Conservation (phyloP, 208 protist species). For the Kentomonas sorsogonicus region DNA sequence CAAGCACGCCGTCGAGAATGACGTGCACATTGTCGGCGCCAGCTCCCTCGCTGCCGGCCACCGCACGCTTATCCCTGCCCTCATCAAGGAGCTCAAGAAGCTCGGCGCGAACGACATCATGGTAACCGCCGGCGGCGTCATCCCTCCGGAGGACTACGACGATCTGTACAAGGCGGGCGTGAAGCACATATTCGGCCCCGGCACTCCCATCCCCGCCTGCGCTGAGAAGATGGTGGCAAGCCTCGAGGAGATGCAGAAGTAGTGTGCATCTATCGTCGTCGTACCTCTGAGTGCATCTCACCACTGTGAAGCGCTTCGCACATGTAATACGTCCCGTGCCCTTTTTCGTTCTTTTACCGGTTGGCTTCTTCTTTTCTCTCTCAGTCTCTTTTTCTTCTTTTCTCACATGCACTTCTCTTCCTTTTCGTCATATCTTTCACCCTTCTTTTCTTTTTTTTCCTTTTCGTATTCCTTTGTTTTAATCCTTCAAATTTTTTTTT, state of each 20-base stretch:
- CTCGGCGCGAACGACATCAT: conserved; percentile 60
- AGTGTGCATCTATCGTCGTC: conserved; percentile 4
- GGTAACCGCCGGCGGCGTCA: conserved; percentile 79
- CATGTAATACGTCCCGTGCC: conserved; percentile 1
- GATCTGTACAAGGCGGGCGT: conserved; percentile 90
- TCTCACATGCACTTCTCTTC: neutral
- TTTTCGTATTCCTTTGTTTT: conserved; percentile 1
- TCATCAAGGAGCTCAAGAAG: conserved; percentile 83
- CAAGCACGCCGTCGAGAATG: conserved; percentile 87
- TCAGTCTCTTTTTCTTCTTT: neutral
- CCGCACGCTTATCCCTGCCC: conserved; percentile 87
- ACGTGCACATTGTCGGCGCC: conserved; percentile 94
- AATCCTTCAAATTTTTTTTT: neutral
- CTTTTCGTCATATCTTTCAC: neutral
- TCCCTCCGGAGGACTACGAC: conserved; percentile 92
- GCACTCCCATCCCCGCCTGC: conserved; percentile 55
- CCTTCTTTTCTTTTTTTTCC: conserved; percentile 16
- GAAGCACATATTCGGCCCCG: conserved; percentile 90
- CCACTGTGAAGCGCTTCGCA: neutral
- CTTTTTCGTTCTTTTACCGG: conserved; percentile 11
- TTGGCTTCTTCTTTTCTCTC: conserved; percentile 13
- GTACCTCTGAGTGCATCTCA: neutral
- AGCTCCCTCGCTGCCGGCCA: conserved; percentile 70
- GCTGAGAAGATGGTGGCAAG: conserved; percentile 40
- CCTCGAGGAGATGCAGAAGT: conserved; percentile 44